Conservation (phyloP, 2,329 filamentous ascomycete genomes). For the Periconia digitata region DNA sequence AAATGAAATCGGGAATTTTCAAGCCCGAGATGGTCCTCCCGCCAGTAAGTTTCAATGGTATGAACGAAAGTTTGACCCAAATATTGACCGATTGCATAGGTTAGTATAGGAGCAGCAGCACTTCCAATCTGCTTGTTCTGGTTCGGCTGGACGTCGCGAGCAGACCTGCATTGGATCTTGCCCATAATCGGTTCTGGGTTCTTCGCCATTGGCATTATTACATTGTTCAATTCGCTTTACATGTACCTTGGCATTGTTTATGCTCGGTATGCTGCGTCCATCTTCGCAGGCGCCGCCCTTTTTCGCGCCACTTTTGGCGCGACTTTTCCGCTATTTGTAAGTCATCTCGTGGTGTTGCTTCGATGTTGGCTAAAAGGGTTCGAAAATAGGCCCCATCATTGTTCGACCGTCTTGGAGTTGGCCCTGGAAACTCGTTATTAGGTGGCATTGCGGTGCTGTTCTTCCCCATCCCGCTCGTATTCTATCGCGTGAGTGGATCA, state of each 20-base stretch:
- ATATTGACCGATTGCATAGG: conserved; percentile 1
- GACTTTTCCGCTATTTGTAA: conserved; percentile 41
- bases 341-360: not conserved
- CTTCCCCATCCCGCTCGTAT: conserved; percentile 10
- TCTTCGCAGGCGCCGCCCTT: conserved; percentile 45
- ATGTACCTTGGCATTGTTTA: conserved; percentile 45
- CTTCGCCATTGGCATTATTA: conserved; percentile 40
- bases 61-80: no score
- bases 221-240: conserved; percentile 53
- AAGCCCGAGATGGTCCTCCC: conserved; percentile 39
- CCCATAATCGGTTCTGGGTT: conserved; percentile 43
- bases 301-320: conserved; percentile 41
- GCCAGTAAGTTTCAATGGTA: no score
- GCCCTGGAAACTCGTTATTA: conserved; percentile 11
- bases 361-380: not conserved
- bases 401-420: conserved; percentile 10
- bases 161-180: conserved; percentile 43
- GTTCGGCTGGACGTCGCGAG: conserved; percentile 43
- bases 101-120: conserved; percentile 21
- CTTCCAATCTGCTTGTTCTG: conserved; percentile 48
- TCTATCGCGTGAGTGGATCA: conserved; percentile 9
- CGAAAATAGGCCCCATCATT: conserved; percentile 7
- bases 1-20: conserved; percentile 27
- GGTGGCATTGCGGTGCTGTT: conserved; percentile 12
- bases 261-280: conserved; percentile 38